phyloP scores from a whole-genome alignment of 257 asterid species.

The Gentiana straminea region DNA sequence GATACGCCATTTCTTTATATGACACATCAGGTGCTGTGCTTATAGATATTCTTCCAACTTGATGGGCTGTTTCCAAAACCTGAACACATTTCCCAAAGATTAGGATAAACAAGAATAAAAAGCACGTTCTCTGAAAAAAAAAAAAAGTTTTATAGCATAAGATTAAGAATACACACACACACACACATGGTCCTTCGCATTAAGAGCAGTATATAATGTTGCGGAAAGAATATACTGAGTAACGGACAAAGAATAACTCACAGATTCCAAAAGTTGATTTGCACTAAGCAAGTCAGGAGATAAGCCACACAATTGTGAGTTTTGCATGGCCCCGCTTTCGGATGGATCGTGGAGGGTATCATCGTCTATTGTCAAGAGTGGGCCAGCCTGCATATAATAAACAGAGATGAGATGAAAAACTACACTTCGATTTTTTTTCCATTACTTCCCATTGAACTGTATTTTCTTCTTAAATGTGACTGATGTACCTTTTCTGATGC shows the following conservation, averaged over 20 bases:
- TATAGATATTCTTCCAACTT: constrained; percentile 17
- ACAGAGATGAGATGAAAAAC: constrained; percentile 10
- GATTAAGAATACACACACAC: no score
- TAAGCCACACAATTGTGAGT: constrained; percentile 30
- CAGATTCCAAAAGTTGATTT: constrained; percentile 89
- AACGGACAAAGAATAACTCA: constrained; percentile 25
- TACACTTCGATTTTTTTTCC: background rate
- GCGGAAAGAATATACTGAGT: no score
- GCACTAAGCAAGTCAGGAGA: constrained; percentile 63
- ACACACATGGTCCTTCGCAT: no score
- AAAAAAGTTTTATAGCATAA: no score
- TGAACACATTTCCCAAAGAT: constrained; percentile 9
- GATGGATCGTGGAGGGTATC: constrained; percentile 33
- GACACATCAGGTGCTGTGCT: constrained; percentile 18
- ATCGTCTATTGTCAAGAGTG: constrained; percentile 17
- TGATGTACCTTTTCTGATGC: constrained; percentile 22
- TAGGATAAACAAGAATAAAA: background rate
- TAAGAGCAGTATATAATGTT: no score
- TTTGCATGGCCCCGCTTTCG: constrained; percentile 27
- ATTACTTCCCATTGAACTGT: constrained; percentile 32
- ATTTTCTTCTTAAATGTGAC: constrained; percentile 20
- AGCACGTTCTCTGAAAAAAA: no score
- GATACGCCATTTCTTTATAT: constrained; percentile 33
- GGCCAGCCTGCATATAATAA: constrained; percentile 36
- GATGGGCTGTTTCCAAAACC: constrained; percentile 41